Conservation (phyloP, 2,329 filamentous ascomycete species). For the Trichophyton simii region DNA sequence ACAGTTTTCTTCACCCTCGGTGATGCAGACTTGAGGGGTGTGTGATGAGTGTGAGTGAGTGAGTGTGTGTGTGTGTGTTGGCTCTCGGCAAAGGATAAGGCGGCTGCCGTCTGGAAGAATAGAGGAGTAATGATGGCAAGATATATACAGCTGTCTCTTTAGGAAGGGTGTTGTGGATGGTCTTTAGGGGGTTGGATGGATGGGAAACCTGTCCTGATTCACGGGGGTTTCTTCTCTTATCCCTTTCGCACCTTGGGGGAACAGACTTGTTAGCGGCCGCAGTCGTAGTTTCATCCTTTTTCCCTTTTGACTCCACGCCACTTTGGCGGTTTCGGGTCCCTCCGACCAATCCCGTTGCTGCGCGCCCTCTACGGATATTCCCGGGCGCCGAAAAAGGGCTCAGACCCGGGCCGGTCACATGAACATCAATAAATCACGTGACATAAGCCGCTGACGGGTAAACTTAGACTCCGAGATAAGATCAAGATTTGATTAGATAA, state of each 20-base stretch:
- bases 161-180: not conserved
- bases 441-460: not conserved
- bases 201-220: not conserved
- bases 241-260: not conserved
- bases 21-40: not conserved
- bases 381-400: not conserved
- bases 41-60: not conserved
- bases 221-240: not conserved
- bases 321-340: not conserved
- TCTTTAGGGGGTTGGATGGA: not conserved
- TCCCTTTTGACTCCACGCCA: not conserved
- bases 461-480: not conserved
- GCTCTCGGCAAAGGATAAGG: not conserved
- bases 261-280: not conserved
- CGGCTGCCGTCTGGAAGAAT: not conserved
- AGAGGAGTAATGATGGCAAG: not conserved
- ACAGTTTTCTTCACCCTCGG: not conserved
- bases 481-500: no score
- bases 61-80: not conserved
- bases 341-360: not conserved
- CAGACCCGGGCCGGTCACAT: not conserved
- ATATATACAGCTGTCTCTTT: not conserved
- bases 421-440: not conserved
- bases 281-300: conserved; percentile 2
- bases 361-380: conserved; percentile 1